phyloP scores from a whole-genome alignment of 2,329 filamentous ascomycete genomes.

The Neoscytalidium dimidiatum region DNA sequence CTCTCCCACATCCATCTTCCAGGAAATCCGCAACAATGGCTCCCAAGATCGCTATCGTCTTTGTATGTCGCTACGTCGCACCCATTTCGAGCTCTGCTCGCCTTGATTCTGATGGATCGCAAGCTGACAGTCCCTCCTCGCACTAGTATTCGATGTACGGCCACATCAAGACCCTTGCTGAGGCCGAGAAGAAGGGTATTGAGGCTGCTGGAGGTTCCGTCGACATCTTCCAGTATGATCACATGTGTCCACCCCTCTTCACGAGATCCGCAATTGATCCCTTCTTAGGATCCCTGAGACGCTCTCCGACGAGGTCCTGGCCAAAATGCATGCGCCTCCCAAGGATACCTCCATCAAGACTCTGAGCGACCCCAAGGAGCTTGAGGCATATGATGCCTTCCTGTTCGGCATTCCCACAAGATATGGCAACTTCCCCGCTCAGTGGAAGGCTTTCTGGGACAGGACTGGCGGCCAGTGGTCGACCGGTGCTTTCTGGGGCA shows the following conservation, averaged over 20 bases:
- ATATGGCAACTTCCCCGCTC: constrained; percentile 94
- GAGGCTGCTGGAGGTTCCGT: constrained; percentile 80
- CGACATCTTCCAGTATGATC: constrained; percentile 85
- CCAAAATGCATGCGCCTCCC: constrained; percentile 86
- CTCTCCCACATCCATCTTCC: neutral
- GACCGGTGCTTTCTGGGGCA: constrained; percentile 75
- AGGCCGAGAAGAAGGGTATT: constrained; percentile 89
- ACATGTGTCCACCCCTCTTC: constrained; percentile 29
- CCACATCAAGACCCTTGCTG: constrained; percentile 80
- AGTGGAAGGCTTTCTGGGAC: constrained; percentile 96
- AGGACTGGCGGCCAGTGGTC: constrained; percentile 83
- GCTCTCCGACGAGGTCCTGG: constrained; percentile 76
- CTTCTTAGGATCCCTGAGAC: constrained; percentile 73
- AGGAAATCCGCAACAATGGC: constrained; percentile 61
- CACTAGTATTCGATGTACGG: constrained; percentile 89
- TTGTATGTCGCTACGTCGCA: constrained; percentile 59
- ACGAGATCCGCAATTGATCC: constrained; percentile 11
- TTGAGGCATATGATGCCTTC: constrained; percentile 82
- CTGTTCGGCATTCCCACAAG: constrained; percentile 93
- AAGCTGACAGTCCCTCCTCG: constrained; percentile 1
- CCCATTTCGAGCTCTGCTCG: neutral
- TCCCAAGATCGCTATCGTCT: constrained; percentile 90
- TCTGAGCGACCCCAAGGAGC: constrained; percentile 60
- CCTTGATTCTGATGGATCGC: neutral
- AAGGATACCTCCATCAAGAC: constrained; percentile 68